Conservation (phyloP, 78 protist species). For the Anaeramoeba ignava region DNA sequence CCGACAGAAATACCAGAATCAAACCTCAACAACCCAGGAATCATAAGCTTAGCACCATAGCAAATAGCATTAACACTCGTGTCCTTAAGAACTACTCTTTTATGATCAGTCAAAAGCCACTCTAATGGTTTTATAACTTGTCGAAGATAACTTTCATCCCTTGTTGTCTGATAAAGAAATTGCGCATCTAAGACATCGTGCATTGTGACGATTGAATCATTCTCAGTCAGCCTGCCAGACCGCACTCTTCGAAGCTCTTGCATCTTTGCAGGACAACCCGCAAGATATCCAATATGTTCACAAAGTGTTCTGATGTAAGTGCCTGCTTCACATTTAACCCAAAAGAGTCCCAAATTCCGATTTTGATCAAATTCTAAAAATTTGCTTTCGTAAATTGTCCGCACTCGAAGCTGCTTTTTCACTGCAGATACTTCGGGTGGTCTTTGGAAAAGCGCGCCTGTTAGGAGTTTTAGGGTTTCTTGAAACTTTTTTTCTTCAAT, state of each 20-base stretch:
- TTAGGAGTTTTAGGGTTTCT: constrained; percentile 63
- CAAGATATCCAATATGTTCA: constrained; percentile 93
- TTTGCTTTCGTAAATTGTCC: constrained; percentile 85
- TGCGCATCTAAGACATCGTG: constrained; percentile 98
- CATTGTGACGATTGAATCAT: constrained; percentile 80
- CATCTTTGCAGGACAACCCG: constrained; percentile 61
- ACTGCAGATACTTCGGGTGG: constrained; percentile 98
- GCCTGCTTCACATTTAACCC: constrained; percentile 98
- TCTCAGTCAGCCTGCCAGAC: constrained; percentile 35
- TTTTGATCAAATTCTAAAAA: constrained; percentile 88
- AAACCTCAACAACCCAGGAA: constrained; percentile 96
- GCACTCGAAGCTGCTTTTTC: constrained; percentile 85
- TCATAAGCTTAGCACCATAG: constrained; percentile 95
- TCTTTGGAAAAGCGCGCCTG: constrained; percentile 98
- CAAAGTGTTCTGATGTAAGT: constrained; percentile 99
- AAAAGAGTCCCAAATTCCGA: constrained; percentile 66
- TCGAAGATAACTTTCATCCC: constrained; percentile 36
- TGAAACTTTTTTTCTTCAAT: constrained; percentile 35
- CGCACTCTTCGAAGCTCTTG: constrained; percentile 91
- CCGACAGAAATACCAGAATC: constrained; percentile 73
- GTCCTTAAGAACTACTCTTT: constrained; percentile 97
- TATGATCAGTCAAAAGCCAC: constrained; percentile 65
- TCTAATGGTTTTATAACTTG: constrained; percentile 93
- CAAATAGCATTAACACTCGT: constrained; percentile 97
- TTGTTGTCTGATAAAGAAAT: constrained; percentile 61